Evolutionary conservation across 768 basidiomycete genomes (phyloP).

Genomic region (Termitomyces sp.): DNA sequence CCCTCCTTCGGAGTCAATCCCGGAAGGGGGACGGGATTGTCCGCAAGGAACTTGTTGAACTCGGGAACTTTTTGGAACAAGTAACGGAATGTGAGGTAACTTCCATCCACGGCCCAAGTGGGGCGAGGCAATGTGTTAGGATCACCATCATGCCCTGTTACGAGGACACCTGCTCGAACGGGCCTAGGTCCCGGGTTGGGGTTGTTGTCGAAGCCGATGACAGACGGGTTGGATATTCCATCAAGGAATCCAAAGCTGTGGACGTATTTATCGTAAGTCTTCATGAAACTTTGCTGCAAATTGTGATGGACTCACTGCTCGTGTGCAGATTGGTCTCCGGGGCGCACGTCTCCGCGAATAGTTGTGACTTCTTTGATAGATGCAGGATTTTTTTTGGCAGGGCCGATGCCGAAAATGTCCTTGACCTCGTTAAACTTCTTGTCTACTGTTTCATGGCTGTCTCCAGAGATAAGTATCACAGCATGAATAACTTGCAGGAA

Average conservation of each 20-base stretch:
- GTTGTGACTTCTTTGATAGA: conserved; percentile 35
- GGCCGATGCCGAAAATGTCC: conserved; percentile 27
- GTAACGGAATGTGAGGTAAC: conserved; percentile 48
- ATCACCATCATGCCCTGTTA: conserved; percentile 42
- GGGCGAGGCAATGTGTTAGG: conserved; percentile 19
- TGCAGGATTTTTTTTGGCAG: conserved; percentile 9
- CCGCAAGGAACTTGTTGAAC: conserved; percentile 39
- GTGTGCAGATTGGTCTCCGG: conserved; percentile 36
- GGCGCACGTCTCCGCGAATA: conserved; percentile 37
- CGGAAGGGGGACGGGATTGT: conserved; percentile 31
- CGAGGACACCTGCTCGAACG: conserved; percentile 36
- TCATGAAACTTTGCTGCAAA: background rate
- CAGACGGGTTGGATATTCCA: conserved; percentile 46
- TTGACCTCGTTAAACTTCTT: conserved; percentile 30
- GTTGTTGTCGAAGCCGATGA: conserved; percentile 33
- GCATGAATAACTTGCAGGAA: conserved; percentile 46
- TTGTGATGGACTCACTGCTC: conserved; percentile 34
- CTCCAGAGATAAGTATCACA: conserved; percentile 44
- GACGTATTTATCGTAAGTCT: background rate
- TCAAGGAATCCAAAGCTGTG: conserved; percentile 48
- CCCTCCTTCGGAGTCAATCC: conserved; percentile 34
- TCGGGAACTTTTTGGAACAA: conserved; percentile 50
- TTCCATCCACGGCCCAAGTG: conserved; percentile 43
- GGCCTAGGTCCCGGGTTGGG: conserved; percentile 31
- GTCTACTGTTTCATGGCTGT: conserved; percentile 31